Percentiles rank a stretch among this genome's conserved stretches.
These are phyloP conservation scores for Schwanniomyces etchellsii DNA, from an alignment of 1,139 yeast species.

Conservation along the genomic window DNA sequence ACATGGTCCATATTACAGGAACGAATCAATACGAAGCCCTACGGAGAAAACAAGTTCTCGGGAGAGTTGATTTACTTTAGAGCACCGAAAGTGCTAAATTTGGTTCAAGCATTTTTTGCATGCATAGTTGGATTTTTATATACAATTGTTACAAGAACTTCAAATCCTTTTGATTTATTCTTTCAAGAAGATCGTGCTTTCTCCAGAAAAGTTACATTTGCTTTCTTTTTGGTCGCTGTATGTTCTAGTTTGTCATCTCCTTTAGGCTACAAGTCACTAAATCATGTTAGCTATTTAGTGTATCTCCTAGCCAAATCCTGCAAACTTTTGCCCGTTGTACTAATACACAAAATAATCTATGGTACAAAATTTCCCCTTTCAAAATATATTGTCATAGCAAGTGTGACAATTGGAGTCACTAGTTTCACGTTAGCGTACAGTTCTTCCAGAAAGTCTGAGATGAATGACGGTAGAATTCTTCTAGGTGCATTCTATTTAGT, in stretches of 20 bases:
- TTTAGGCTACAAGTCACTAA: slow-evolving; percentile 65
- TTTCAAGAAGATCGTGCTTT: slow-evolving; percentile 18
- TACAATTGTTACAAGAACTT: slow-evolving; percentile 29
- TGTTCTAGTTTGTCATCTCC: slow-evolving; percentile 84
- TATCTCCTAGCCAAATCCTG: slow-evolving; percentile 87
- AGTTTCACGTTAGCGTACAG: slow-evolving; percentile 56
- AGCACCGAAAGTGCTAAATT: slow-evolving; percentile 71
- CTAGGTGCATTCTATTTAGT: slow-evolving; percentile 59
- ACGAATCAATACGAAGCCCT: slow-evolving; percentile 73
- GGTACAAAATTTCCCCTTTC: slow-evolving; percentile 65
- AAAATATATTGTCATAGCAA: slow-evolving; percentile 70
- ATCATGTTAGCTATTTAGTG: slow-evolving; percentile 82
- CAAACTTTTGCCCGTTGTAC: slow-evolving; percentile 86
- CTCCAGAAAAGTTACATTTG: slow-evolving; percentile 20
- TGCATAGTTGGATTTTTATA: slow-evolving; percentile 62
- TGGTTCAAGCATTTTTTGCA: slow-evolving; percentile 71
- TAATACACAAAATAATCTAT: slow-evolving; percentile 72
- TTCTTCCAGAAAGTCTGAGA: slow-evolving; percentile 11
- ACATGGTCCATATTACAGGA: slow-evolving; percentile 94
- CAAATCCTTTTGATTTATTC: slow-evolving; percentile 26
- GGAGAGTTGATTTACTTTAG: slow-evolving; percentile 52
- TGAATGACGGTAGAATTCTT: slow-evolving; percentile 36
- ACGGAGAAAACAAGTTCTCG: slow-evolving; percentile 21
- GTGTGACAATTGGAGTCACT: slow-evolving; percentile 78
- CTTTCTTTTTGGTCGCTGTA: slow-evolving; percentile 59